Base-by-base conservation (phyloP, 2,329 filamentous ascomycete genomes). In the Cladosporium phlei region DNA sequence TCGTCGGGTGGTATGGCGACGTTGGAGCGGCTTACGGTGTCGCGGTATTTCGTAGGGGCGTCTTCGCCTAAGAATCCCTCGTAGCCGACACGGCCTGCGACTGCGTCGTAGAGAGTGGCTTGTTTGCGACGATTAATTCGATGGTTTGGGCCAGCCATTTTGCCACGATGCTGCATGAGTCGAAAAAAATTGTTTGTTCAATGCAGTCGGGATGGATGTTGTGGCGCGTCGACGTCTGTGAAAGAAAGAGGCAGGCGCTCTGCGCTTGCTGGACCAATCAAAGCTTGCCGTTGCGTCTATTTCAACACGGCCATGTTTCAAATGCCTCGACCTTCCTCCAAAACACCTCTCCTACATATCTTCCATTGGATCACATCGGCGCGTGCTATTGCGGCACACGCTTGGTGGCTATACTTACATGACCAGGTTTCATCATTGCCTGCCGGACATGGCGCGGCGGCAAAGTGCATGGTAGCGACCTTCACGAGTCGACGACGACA, bases 1-100 rank as follows among this genome's bases (percentile, higher is more conserved):
- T 87, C 81, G 46, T 88, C 85, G 2, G 86, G 84, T 2, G 82
- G 72, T 4, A 86, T 58, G 3, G 72, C 61, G 56, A 65, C 55
- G 47, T 57, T 54, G 3, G 64, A 59, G 14, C 56, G 55, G 16
- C 50, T 56, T 7, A 42, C 28, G 5, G 54, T 59, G 46, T 63
- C 57, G 27, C 57, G 52, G 22, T 59, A 43, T 32, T 60, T 64
- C 28, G 61, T 40, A 50, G 53, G 32, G 8, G 51, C 60, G 19
- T 65, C 63, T 12, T 67, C 67, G 8, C 59, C 44, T 16, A 75
- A 66, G 51, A 74, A 72, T 45, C 70, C 69, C 48, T 68, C 58
- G 37, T 64, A 60, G 4, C 66, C 72, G 12, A 79, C 64, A 44
- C 75, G 70, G 9, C 74, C 76, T 58, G 83, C 83, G 45, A 87